Evolutionary conservation across 768 basidiomycete species (phyloP).

Genomic region (Ephemerocybe angulata): DNA sequence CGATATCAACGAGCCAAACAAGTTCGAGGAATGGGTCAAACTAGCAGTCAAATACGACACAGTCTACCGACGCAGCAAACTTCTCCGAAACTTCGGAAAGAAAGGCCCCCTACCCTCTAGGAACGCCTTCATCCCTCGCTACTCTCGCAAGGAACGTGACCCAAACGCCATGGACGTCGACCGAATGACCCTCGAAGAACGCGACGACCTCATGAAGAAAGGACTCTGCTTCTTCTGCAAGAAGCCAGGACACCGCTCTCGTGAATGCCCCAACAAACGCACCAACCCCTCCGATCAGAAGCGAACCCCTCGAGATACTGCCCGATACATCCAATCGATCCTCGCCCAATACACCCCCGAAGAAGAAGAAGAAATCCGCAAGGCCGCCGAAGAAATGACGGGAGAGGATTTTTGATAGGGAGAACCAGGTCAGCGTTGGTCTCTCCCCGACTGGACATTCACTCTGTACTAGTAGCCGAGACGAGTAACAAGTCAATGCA

Average conservation of each 20-base stretch:
- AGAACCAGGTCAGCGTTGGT: background rate
- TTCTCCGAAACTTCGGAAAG: background rate
- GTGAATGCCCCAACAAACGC: background rate
- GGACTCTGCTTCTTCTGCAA: background rate
- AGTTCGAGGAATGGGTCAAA: background rate
- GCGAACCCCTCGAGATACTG: background rate
- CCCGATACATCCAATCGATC: background rate
- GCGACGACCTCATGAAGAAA: background rate
- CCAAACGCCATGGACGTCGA: conserved; percentile 6
- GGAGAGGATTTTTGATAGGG: conserved; percentile 7
- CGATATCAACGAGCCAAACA: no score
- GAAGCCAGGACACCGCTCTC: no score
- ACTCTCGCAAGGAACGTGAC: background rate
- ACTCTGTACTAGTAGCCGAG: conserved; percentile 4
- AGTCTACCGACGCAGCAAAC: background rate
- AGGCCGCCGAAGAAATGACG: background rate
- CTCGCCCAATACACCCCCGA: background rate
- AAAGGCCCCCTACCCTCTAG: background rate
- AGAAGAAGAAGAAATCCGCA: background rate
- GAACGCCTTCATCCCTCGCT: no score
- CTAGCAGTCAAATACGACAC: background rate
- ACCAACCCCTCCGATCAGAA: background rate
- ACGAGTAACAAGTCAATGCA: background rate
- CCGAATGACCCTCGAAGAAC: background rate
- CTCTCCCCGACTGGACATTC: background rate